These are phyloP conservation scores for Gonium pectorale DNA, from an alignment of 139 green algal genomes.

Conservation along the genomic window DNA sequence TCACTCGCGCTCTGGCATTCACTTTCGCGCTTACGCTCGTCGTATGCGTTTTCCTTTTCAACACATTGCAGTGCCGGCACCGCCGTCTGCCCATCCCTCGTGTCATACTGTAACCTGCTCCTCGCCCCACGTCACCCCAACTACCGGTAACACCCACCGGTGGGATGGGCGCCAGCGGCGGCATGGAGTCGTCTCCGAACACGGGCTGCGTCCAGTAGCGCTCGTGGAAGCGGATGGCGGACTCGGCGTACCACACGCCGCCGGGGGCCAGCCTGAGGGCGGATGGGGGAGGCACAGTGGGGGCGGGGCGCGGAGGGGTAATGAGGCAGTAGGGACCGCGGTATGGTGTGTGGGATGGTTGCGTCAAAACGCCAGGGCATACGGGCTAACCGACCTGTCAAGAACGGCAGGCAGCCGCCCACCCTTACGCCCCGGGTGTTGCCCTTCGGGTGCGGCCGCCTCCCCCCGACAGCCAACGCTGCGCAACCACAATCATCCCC, in stretches of 20 bases:
- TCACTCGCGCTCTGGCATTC: not conserved
- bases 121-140: not conserved
- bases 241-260: constrained; percentile 41
- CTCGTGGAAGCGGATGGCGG: constrained; percentile 48
- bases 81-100: no score
- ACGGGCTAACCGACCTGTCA: no score
- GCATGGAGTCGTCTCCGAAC: constrained; percentile 40
- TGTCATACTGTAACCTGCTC: no score
- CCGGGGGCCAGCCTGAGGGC: constrained; percentile 41
- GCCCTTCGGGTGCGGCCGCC: no score
- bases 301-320: not conserved
- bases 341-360: no score
- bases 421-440: no score
- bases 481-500: no score
- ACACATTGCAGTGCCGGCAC: not conserved
- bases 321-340: no score
- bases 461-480: no score
- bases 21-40: not conserved
- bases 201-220: constrained; percentile 51
- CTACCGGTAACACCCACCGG: not conserved
- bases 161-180: constrained; percentile 44
- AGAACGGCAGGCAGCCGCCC: no score
- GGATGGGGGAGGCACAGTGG: not conserved
- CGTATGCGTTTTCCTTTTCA: not conserved
- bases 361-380: no score